These are phyloP conservation scores for Zasmidium citrigriseum DNA, from an alignment of 2,329 filamentous ascomycete species.

Conservation along the genomic window DNA sequence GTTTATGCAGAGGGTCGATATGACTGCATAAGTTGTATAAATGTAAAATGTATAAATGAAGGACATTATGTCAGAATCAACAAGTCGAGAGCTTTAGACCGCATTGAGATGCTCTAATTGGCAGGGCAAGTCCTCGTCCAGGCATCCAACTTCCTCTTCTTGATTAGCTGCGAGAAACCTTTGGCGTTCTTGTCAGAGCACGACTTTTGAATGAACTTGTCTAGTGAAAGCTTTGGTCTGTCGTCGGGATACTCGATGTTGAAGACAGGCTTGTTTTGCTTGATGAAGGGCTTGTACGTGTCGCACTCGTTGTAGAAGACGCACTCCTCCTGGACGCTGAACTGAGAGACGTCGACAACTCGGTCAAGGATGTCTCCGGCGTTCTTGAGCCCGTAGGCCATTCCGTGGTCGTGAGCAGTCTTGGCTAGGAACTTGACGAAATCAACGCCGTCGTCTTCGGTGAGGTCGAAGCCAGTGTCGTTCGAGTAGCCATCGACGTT, in stretches of 20 bases:
- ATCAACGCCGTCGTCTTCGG: conserved; percentile 55
- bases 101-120: too few relatives aligned
- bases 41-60: too few relatives aligned
- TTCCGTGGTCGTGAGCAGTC: conserved; percentile 55
- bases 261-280: conserved; percentile 67
- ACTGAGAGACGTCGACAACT: conserved; percentile 62
- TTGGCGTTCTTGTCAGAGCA: neutral
- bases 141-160: neutral
- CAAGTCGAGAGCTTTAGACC: too few relatives aligned
- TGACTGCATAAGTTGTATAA: too few relatives aligned
- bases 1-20: too few relatives aligned
- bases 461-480: conserved; percentile 53
- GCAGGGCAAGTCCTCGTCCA: neutral
- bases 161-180: neutral
- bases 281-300: conserved; percentile 59
- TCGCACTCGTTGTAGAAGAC: conserved; percentile 57
- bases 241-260: conserved; percentile 64
- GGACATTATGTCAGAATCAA: too few relatives aligned
- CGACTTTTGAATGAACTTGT: neutral
- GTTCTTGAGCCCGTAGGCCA: conserved; percentile 71
- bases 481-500: conserved; percentile 29
- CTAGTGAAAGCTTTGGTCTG: neutral
- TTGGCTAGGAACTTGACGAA: conserved; percentile 63
- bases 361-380: conserved; percentile 59
- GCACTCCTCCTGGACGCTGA: conserved; percentile 15